Conservation (phyloP, 1,139 yeast genomes). For the Magnusiomyces ingens region DNA sequence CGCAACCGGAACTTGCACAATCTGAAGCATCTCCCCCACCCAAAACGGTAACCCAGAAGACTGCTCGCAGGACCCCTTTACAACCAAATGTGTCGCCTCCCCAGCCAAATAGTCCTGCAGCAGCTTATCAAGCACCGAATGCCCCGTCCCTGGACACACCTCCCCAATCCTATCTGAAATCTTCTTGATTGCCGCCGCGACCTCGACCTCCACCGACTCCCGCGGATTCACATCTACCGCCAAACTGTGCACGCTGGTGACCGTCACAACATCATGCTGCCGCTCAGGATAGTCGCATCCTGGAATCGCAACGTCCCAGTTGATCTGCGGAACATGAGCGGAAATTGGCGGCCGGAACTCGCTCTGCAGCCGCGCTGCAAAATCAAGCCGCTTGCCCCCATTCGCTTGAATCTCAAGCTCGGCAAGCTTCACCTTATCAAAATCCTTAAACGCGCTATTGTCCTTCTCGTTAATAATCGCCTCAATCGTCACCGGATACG, state of each 20-base stretch:
- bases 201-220: background rate
- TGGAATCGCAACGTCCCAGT: conserved; percentile 23
- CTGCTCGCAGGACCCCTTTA: conserved; percentile 19
- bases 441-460: background rate
- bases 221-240: conserved; percentile 19
- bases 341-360: conserved; percentile 17
- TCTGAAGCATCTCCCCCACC: conserved; percentile 6
- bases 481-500: conserved; percentile 19
- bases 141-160: conserved; percentile 19
- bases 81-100: conserved; percentile 14
- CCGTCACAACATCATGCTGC: conserved; percentile 9
- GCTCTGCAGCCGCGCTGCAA: conserved; percentile 15
- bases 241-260: conserved; percentile 20
- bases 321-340: conserved; percentile 19
- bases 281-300: conserved; percentile 20
- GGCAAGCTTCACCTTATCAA: background rate
- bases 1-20: conserved; percentile 8
- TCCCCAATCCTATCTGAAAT: conserved; percentile 17
- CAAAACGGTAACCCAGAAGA: conserved; percentile 9
- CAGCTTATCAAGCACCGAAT: conserved; percentile 23
- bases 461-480: background rate
- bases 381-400: background rate
- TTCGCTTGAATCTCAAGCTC: background rate
- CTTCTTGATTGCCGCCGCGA: conserved; percentile 10
- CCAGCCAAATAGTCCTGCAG: conserved; percentile 23